phyloP scores from a whole-genome alignment of 1,139 yeast genomes.

The Pichia terricola region DNA sequence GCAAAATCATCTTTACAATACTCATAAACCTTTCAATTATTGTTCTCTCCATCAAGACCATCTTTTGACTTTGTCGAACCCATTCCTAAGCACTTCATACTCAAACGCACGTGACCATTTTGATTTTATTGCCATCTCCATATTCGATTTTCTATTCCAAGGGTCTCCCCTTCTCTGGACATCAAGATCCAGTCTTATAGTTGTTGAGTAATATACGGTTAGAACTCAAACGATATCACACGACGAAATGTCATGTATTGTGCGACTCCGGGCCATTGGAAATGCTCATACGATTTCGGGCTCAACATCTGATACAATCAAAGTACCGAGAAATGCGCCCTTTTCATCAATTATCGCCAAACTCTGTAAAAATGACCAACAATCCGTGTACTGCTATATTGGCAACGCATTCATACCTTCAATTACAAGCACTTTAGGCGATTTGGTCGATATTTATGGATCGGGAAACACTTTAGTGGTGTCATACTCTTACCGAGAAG shows the following conservation, averaged over 20 bases:
- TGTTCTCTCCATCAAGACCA: too few species aligned
- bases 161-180: too few species aligned
- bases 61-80: too few species aligned
- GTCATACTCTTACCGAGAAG: slow-evolving; percentile 12
- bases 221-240: too few species aligned
- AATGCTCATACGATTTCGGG: background rate
- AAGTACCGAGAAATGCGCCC: background rate
- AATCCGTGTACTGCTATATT: slow-evolving; percentile 32
- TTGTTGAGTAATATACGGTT: too few species aligned
- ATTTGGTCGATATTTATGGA: slow-evolving; percentile 1
- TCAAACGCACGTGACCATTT: too few species aligned
- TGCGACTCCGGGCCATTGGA: slow-evolving; percentile 52
- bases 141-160: too few species aligned
- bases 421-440: slow-evolving; percentile 16
- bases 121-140: too few species aligned
- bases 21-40: too few species aligned
- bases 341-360: background rate
- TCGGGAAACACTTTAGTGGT: slow-evolving; percentile 5
- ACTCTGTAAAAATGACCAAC: background rate
- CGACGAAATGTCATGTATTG: slow-evolving; percentile 2
- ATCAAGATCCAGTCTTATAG: too few species aligned
- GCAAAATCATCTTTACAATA: too few species aligned
- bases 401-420: slow-evolving; percentile 55
- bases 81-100: too few species aligned
- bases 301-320: slow-evolving; percentile 18